Percentiles rank a stretch among this genome's conserved stretches.
Evolutionary conservation across 129 eudicot genomes (phyloP).

Genomic region (Silybum marianum): DNA sequence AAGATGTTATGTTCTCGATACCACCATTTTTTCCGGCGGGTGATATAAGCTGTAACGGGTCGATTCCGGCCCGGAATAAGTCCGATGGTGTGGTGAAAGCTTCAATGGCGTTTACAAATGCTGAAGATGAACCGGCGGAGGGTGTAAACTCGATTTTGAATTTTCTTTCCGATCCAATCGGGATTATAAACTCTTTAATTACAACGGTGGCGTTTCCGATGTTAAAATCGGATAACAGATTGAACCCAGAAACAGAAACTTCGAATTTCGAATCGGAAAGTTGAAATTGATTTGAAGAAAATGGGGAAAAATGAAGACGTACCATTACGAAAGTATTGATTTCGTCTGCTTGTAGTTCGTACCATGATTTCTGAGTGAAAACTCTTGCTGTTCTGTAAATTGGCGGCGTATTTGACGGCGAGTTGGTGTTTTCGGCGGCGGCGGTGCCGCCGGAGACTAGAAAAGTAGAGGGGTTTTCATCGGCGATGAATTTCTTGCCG

Average conservation of each 20-base stretch:
- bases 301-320: slow-evolving; percentile 63
- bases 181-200: slow-evolving; percentile 46
- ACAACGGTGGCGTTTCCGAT: background rate
- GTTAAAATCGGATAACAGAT: slow-evolving; percentile 43
- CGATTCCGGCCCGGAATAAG: slow-evolving; percentile 7
- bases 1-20: background rate
- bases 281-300: slow-evolving; percentile 15
- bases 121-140: slow-evolving; percentile 19
- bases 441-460: slow-evolving; percentile 24
- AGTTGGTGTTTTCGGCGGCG: background rate
- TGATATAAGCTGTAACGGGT: background rate
- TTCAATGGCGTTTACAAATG: slow-evolving; percentile 67
- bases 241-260: slow-evolving; percentile 42
- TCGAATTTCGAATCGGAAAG: slow-evolving; percentile 38
- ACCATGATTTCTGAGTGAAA: slow-evolving; percentile 38
- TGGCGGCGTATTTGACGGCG: background rate
- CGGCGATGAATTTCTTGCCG: slow-evolving; percentile 43
- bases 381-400: slow-evolving; percentile 57
- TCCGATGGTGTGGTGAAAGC: slow-evolving; percentile 39
- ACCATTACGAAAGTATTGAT: slow-evolving; percentile 56
- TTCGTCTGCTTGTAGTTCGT: slow-evolving; percentile 31
- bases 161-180: slow-evolving; percentile 6
- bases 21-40: background rate
- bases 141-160: slow-evolving; percentile 42
- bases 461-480: slow-evolving; percentile 30